Percentiles rank a stretch among this genome's conserved stretches.
Conservation (phyloP, 2,329 filamentous ascomycete genomes). For the Fusarium penzigii region DNA sequence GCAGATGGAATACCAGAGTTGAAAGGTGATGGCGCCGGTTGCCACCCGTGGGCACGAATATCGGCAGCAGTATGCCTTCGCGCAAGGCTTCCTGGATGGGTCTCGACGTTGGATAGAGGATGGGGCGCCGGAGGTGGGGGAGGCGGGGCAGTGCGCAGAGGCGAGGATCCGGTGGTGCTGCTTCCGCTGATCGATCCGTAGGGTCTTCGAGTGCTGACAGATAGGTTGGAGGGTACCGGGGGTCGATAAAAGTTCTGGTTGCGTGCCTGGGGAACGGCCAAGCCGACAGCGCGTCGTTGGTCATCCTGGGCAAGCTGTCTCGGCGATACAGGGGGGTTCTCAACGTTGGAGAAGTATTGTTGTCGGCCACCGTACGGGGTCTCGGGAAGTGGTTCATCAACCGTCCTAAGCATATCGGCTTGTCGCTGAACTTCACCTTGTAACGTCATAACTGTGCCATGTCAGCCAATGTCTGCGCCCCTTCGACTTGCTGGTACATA, state of each 20-base stretch:
- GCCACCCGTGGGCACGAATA: slow-evolving; percentile 86
- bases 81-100: slow-evolving; percentile 68
- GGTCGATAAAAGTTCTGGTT: slow-evolving; percentile 69
- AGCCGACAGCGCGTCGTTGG: slow-evolving; percentile 70
- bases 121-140: slow-evolving; percentile 67
- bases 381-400: slow-evolving; percentile 66
- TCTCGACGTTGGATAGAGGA: slow-evolving; percentile 62
- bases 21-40: slow-evolving; percentile 63
- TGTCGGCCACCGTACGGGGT: slow-evolving; percentile 66
- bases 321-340: slow-evolving; percentile 81
- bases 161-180: slow-evolving; percentile 66
- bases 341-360: slow-evolving; percentile 66
- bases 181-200: slow-evolving; percentile 85
- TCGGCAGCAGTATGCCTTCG: slow-evolving; percentile 94
- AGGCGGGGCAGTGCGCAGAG: slow-evolving; percentile 67
- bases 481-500: slow-evolving; percentile 47
- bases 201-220: slow-evolving; percentile 71
- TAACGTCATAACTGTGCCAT: slow-evolving; percentile 51
- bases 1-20: slow-evolving; percentile 54
- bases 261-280: slow-evolving; percentile 61
- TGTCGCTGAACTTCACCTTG: slow-evolving; percentile 64
- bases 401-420: slow-evolving; percentile 54
- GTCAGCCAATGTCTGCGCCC: slow-evolving; percentile 11
- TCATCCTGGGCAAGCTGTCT: slow-evolving; percentile 87
- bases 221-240: slow-evolving; percentile 78